Conservation (phyloP, 2,329 filamentous ascomycete species). For the Alternaria panax region DNA sequence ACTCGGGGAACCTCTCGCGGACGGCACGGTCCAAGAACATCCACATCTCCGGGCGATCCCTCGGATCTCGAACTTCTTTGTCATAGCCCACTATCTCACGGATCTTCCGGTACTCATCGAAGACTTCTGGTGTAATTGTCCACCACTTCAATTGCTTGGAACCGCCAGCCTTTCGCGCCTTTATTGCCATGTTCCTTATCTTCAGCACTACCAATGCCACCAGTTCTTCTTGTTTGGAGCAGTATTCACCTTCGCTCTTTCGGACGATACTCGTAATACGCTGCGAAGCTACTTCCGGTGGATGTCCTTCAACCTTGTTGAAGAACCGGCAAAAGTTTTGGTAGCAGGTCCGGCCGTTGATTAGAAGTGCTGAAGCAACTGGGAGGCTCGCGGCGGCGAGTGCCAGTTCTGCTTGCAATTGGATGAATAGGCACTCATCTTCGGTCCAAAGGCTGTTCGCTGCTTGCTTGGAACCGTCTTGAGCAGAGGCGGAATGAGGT, state of each 20-base stretch:
- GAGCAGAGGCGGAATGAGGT: neutral
- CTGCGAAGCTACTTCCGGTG: neutral
- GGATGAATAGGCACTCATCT: neutral
- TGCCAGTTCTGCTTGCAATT: neutral
- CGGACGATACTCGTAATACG: rapidly evolving
- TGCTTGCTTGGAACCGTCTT: neutral
- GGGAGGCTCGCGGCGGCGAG: neutral
- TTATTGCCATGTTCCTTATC: neutral
- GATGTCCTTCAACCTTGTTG: neutral
- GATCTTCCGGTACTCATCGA: neutral
- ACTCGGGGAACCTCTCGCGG: neutral
- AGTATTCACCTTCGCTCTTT: neutral
- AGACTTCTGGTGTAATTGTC: neutral
- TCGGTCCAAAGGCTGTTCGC: neutral
- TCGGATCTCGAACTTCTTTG: neutral
- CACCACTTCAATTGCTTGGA: neutral
- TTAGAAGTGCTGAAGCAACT: neutral
- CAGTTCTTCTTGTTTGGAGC: neutral
- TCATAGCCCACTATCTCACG: neutral
- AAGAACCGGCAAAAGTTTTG: neutral
- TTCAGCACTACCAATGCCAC: rapidly evolving
- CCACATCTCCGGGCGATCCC: rapidly evolving
- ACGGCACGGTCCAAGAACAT: neutral
- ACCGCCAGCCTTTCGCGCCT: neutral
- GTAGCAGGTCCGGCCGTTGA: neutral